phyloP scores from a whole-genome alignment of 73 alveolate genomes.

The Stentor coeruleus region DNA sequence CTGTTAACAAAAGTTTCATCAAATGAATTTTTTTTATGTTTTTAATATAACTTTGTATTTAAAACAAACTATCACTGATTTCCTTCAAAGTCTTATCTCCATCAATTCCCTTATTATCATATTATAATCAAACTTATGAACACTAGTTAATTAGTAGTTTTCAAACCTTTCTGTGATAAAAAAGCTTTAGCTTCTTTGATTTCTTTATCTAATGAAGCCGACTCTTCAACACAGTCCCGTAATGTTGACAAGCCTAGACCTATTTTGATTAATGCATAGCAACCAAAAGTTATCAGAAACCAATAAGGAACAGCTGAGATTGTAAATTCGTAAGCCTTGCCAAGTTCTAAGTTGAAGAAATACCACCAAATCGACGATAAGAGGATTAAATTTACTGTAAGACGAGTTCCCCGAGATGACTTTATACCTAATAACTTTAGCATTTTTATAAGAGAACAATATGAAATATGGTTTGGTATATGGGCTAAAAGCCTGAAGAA shows the following conservation, averaged over 20 bases:
- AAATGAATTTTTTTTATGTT: too few species aligned
- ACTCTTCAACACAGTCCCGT: slow-evolving; percentile 4
- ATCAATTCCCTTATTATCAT: too few species aligned
- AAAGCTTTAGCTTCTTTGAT: slow-evolving; percentile 6
- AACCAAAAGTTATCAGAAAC: not conserved
- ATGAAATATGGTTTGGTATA: too few species aligned
- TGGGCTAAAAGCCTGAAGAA: too few species aligned
- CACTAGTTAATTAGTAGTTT: too few species aligned
- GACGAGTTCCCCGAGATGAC: slow-evolving; percentile 18
- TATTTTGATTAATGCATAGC: not conserved
- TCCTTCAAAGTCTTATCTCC: too few species aligned
- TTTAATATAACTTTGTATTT: too few species aligned
- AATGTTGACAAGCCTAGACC: not conserved
- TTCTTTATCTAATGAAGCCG: slow-evolving; percentile 1
- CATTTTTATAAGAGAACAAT: slow-evolving; percentile 25
- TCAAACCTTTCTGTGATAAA: slow-evolving; percentile 14
- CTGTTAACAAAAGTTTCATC: too few species aligned
- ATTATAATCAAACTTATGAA: too few species aligned
- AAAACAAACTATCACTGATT: too few species aligned
- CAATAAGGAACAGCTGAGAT: slow-evolving; percentile 21
- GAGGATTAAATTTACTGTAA: not conserved
- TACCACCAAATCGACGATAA: slow-evolving; percentile 13
- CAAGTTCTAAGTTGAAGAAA: not conserved
- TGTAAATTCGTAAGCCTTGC: not conserved
- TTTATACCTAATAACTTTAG: not conserved